phyloP scores from a whole-genome alignment of 345 rosid species.

The Rhodamnia rubescens region DNA sequence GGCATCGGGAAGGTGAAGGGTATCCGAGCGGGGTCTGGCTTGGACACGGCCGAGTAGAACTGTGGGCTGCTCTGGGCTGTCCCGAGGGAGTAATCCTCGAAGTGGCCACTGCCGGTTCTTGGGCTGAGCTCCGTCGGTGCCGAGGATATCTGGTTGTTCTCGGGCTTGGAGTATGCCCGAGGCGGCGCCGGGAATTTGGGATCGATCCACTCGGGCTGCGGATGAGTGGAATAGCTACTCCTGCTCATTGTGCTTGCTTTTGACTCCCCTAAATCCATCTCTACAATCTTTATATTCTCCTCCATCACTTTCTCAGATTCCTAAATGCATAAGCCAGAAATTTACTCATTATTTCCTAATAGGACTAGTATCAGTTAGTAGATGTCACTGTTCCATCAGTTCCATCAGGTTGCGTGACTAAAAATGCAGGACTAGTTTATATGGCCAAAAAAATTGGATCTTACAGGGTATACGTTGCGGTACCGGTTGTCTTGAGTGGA shows the following conservation, averaged over 20 bases:
- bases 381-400: neutral
- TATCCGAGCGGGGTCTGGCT: constrained; percentile 37
- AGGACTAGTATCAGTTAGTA: too few relatives aligned
- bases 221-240: constrained; percentile 28
- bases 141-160: constrained; percentile 31
- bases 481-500: constrained; percentile 24
- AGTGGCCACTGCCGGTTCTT: constrained; percentile 58
- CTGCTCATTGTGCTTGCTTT: constrained; percentile 25
- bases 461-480: constrained; percentile 21
- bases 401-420: neutral
- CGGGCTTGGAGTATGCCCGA: constrained; percentile 16
- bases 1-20: constrained; percentile 24
- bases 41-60: constrained; percentile 43
- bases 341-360: neutral
- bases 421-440: neutral
- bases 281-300: constrained; percentile 76
- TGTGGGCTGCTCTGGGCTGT: constrained; percentile 69
- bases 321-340: constrained; percentile 13
- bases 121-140: constrained; percentile 73
- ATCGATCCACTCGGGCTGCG: constrained; percentile 16
- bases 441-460: neutral
- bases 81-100: constrained; percentile 54
- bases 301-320: constrained; percentile 42
- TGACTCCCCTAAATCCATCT: constrained; percentile 52
- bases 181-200: constrained; percentile 21